phyloP scores from a whole-genome alignment of 2,329 filamentous ascomycete genomes.

The Lecanosticta acicola region DNA sequence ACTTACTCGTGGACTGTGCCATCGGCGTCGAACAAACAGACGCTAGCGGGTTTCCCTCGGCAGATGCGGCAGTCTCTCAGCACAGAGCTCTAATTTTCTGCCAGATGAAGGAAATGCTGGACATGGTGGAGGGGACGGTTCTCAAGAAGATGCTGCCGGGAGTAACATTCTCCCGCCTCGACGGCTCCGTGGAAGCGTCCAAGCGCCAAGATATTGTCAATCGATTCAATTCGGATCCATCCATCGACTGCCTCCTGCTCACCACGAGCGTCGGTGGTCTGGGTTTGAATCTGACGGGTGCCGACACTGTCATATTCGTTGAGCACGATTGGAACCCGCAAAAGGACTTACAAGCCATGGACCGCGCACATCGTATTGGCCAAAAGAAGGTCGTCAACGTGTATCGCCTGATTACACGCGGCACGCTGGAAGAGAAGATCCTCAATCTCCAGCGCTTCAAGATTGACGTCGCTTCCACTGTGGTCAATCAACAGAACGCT shows the following conservation, averaged over 20 bases:
- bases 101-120: slow-evolving; percentile 99
- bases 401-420: slow-evolving; percentile 90
- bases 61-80: slow-evolving; percentile 79
- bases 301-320: slow-evolving; percentile 98
- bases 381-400: slow-evolving; percentile 99
- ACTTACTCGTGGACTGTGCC: slow-evolving; percentile 95
- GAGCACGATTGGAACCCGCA: slow-evolving; percentile 99
- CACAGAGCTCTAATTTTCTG: slow-evolving; percentile 96
- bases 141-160: slow-evolving; percentile 84
- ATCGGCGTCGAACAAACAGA: slow-evolving; percentile 63
- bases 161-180: slow-evolving; percentile 88
- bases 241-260: slow-evolving; percentile 86
- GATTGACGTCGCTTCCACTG: slow-evolving; percentile 95
- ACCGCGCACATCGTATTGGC: slow-evolving; percentile 93
- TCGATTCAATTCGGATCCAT: slow-evolving; percentile 95
- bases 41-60: slow-evolving; percentile 47
- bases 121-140: slow-evolving; percentile 95
- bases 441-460: slow-evolving; percentile 95
- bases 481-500: slow-evolving; percentile 98
- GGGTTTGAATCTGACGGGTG: slow-evolving; percentile 90
- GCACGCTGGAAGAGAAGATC: slow-evolving; percentile 97
- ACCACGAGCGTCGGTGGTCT: slow-evolving; percentile 94
- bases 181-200: slow-evolving; percentile 85
- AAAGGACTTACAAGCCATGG: slow-evolving; percentile 98
- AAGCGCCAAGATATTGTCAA: slow-evolving; percentile 97